Evolutionary conservation across 1,139 yeast species (phyloP), one percentile per base, ranked within the genome.

Genomic region (Hanseniaspora uvarum): DNA sequence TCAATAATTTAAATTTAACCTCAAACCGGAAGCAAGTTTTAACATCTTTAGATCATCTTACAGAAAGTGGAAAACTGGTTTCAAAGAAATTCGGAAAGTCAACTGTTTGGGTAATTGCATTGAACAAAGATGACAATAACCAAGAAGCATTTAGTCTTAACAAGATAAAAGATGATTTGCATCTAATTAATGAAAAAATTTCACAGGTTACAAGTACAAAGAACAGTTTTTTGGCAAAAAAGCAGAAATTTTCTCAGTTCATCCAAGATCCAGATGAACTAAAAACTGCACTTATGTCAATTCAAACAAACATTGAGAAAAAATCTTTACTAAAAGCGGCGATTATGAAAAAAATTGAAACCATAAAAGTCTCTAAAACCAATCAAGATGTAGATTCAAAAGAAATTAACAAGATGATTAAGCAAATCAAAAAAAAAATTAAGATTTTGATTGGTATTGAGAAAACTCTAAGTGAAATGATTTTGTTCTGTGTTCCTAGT

Each of bases 21-120:
- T 57, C 70, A 1, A 60, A 63, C 23, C 71, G 68, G 56, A 53
- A 65, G 7, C 62, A 59, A 23, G 66, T 71, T 56, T 46, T 60
- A 0, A 62, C 60, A 47, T 60, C 68, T 1, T 57, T 72, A 48
- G 72, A 70, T 7, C 58, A 56, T 14, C 59, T 72, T 41, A 66
- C 62, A 8, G 57, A 55, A 10, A 62, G 64, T 18, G 61, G 60
- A 1, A 66, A 63, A 39, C 59, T 72, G 24, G 56, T 66, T 6
- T 61, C 64, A 1, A 72, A 70, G 56, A 53, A 63, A 1, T 69
- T 70, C 49, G 76, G 75, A 0, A 72, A 71, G 56, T 61, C 68
- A 19, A 61, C 59, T 4, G 70, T 69, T 38, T 72, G 70, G 56
- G 67, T 68, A 34, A 69, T 68, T 49, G 63, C 64, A 16, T 18